A percentile compares a stretch with the other conserved stretches of the same genome.
These are phyloP conservation scores for Spraguea lophii DNA, from an alignment of 371 early-diverging fungal species.

Conservation along the genomic window DNA sequence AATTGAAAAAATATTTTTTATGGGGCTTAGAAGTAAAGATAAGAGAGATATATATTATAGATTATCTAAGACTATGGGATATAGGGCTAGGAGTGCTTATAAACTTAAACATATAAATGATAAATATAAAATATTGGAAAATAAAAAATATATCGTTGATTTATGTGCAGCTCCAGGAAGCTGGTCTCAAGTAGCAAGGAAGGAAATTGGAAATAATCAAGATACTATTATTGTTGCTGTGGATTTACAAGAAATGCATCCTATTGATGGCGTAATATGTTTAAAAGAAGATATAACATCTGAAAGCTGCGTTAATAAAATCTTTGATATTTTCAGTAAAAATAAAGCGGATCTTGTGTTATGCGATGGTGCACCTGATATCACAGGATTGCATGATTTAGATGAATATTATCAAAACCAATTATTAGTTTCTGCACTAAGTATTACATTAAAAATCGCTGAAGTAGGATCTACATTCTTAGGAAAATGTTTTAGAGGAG, in stretches of 20 bases:
- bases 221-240: constrained; percentile 64
- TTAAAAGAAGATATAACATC: constrained; percentile 95
- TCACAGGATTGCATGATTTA: constrained; percentile 88
- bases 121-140: constrained; percentile 64
- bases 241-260: constrained; percentile 90
- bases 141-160: constrained; percentile 69
- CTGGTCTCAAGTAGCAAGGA: constrained; percentile 99
- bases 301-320: constrained; percentile 62
- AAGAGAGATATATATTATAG: constrained; percentile 90
- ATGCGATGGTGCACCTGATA: constrained; percentile 92
- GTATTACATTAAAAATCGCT: constrained; percentile 70
- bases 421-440: constrained; percentile 66
- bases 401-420: constrained; percentile 94
- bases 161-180: constrained; percentile 97
- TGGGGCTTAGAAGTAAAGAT: constrained; percentile 68
- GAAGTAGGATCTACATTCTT: constrained; percentile 70
- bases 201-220: too few relatives aligned
- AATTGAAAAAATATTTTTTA: too few relatives aligned
- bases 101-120: constrained; percentile 87
- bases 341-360: constrained; percentile 72
- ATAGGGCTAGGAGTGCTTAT: constrained; percentile 97
- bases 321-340: constrained; percentile 64
- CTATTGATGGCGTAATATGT: constrained; percentile 70
- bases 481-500: constrained; percentile 80
- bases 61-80: constrained; percentile 98